Evolutionary conservation across 2,329 filamentous ascomycete genomes (phyloP).

Genomic region (Tolypocladium amazonense): DNA sequence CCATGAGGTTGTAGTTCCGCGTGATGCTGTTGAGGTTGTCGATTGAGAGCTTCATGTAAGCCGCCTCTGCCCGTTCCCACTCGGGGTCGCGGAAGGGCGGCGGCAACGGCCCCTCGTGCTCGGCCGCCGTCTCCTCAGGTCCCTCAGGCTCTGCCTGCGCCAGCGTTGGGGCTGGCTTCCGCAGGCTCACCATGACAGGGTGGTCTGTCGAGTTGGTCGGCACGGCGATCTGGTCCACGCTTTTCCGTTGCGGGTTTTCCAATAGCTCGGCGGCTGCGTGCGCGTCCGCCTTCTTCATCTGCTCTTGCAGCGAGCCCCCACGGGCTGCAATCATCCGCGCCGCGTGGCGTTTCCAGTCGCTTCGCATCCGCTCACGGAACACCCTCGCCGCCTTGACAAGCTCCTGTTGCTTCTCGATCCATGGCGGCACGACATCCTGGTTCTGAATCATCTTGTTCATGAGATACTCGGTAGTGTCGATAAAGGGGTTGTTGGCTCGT

Average conservation of each 20-base stretch:
- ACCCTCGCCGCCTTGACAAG: slow-evolving; percentile 55
- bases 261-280: slow-evolving; percentile 66
- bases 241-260: slow-evolving; percentile 43
- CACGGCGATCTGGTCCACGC: slow-evolving; percentile 33
- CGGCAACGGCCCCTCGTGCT: slow-evolving; percentile 17
- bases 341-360: slow-evolving; percentile 78
- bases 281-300: slow-evolving; percentile 59
- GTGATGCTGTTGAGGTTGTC: slow-evolving; percentile 69
- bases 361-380: slow-evolving; percentile 66
- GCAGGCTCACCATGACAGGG: slow-evolving; percentile 26
- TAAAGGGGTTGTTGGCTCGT: slow-evolving; percentile 74
- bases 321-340: slow-evolving; percentile 65
- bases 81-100: slow-evolving; percentile 65
- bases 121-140: not conserved
- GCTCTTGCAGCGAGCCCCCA: slow-evolving; percentile 64
- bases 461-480: slow-evolving; percentile 95
- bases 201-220: slow-evolving; percentile 37
- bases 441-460: slow-evolving; percentile 98
- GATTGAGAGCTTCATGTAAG: slow-evolving; percentile 69
- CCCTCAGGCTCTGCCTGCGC: slow-evolving; percentile 3
- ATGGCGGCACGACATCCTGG: slow-evolving; percentile 90
- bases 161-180: slow-evolving; percentile 19
- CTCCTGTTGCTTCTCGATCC: slow-evolving; percentile 98
- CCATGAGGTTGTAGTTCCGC: slow-evolving; percentile 89
- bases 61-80: slow-evolving; percentile 63